A percentile compares a stretch with the other conserved stretches of the same genome.
These are phyloP conservation scores for Vitis vinifera DNA, from an alignment of 164 flowering plant genomes.

Conservation along the genomic window ASM3070453v1 NC_081806.1:4541501-4542000, in stretches of 20 bases:
- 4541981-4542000: slow-evolving; percentile 91
- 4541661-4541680: slow-evolving; percentile 83
- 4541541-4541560: slow-evolving; percentile 93
- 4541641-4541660: slow-evolving; percentile 16
- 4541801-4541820: neutral
- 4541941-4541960: neutral
- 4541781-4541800: neutral
- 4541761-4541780: neutral
- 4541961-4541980: slow-evolving; percentile 2
- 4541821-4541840: neutral
- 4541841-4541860: neutral
- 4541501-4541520: slow-evolving; percentile 53
- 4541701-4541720: slow-evolving; percentile 52
- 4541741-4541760: neutral
- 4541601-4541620: slow-evolving; percentile 10
- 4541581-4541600: slow-evolving; percentile 47
- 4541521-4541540: slow-evolving; percentile 95
- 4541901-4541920: neutral
- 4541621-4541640: slow-evolving; percentile 12
- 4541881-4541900: neutral
- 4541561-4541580: slow-evolving; percentile 94
- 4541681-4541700: slow-evolving; percentile 87
- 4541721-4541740: neutral
- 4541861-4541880: neutral
- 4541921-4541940: too few relatives aligned